Evolutionary conservation across 805 yeast species (phyloP), one percentile per base, ranked within the genome.

Genomic region (Kodamaea restingae): DNA sequence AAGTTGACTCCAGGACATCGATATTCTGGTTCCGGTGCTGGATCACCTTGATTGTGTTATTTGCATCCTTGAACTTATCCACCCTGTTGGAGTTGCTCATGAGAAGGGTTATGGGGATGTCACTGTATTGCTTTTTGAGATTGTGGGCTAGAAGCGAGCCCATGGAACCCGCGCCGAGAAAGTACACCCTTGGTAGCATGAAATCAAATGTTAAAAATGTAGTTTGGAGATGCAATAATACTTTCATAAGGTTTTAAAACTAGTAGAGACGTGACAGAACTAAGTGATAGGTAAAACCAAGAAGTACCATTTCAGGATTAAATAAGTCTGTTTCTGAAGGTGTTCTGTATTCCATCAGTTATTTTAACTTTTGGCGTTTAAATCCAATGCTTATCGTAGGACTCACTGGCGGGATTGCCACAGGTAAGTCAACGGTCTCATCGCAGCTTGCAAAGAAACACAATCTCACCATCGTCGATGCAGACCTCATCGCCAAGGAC

Each of bases 361-460:
- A 15, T 30, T 30, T 12, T 17, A 12, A 30, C 10, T 12, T 17
- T 30, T 28, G 15, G 31, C 31, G 18, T 30, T 18, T 17, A 30
- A n/a, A 7, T 25, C 69, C 31, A 18, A 91, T 93, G 98, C 73
- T 93, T 32, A 73, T 93, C 22, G 75, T 93, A 4, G 99, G 99
- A 1, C 73, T 93, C n/a, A 93, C 98, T 0, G 99, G 99, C 2
- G 96, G 97, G 1, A 93, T 93, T 36, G 96, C 96, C 4, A 75
- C 93, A n/a, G 99, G 99, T 2, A 93, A 93, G 54, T 83, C 95
- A 14, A 91, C 98, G 0, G 97, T 86, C 0, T 86, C 96, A 0
- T 54, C 63, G 12, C 59, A 75, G 25, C 62, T 93, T 8, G 45
- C 58, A 4, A 73, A 76, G 7, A 61, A 76, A 8, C 72, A 80